These are phyloP conservation scores for Leccinellum rugosiceps DNA, from an alignment of 768 basidiomycete genomes.

Conservation along the genomic window DNA sequence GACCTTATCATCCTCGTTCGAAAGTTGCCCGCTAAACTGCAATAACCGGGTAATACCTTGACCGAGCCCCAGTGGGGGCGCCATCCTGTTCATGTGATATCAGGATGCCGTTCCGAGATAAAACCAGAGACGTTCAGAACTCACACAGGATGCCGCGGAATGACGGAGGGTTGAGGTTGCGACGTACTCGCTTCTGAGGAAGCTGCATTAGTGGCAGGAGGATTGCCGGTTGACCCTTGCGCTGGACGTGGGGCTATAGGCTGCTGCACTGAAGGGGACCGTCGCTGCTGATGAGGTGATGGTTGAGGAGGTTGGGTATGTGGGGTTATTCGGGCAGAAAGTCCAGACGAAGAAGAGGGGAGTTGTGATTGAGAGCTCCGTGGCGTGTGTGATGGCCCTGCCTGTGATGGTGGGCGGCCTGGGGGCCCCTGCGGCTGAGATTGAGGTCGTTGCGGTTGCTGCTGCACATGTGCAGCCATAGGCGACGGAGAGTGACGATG, in stretches of 20 bases:
- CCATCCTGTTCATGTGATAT: constrained; percentile 27
- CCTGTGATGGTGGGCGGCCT: constrained; percentile 49
- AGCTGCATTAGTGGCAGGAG: constrained; percentile 22
- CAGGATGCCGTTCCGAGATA: constrained; percentile 8
- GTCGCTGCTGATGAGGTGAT: constrained; percentile 32
- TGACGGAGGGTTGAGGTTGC: neutral
- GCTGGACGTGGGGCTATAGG: constrained; percentile 38
- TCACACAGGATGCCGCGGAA: constrained; percentile 20
- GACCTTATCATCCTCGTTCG: constrained; percentile 51
- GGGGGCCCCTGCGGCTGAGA: constrained; percentile 55
- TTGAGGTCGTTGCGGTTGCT: constrained; percentile 50
- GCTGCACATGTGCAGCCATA: constrained; percentile 36
- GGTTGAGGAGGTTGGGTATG: constrained; percentile 34
- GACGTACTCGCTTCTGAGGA: constrained; percentile 21
- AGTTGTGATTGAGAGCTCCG: constrained; percentile 36
- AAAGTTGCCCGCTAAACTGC: constrained; percentile 66
- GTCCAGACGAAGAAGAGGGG: constrained; percentile 28
- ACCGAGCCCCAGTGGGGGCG: constrained; percentile 46
- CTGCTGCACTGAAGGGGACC: constrained; percentile 34
- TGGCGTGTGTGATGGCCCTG: constrained; percentile 48
- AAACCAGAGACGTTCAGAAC: constrained; percentile 7
- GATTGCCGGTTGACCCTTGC: constrained; percentile 23
- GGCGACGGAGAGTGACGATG: constrained; percentile 46
- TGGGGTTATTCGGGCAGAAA: constrained; percentile 32
- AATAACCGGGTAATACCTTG: constrained; percentile 64